Base-by-base conservation (phyloP, 352 stramenopile species). In the Phytopythium delawarense region DNA sequence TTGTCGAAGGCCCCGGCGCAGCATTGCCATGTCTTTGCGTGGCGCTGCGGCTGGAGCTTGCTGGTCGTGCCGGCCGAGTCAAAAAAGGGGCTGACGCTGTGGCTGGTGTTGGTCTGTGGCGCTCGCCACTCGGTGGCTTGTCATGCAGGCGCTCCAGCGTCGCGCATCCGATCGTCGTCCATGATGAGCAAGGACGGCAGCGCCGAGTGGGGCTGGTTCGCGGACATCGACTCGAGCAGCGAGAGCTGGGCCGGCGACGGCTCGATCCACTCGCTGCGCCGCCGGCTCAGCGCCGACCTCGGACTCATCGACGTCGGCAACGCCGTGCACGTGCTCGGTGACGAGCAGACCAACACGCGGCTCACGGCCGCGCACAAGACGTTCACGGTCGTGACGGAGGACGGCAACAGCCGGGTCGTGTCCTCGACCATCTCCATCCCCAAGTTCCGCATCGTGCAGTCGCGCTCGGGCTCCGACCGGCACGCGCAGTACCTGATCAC, bases 371-470 rank as follows among this genome's bases (percentile, higher is more conserved):
- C 84, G 2, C 84, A 94, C 75, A 95, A 95, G 70, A 94, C 87
- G 34, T 95, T 94, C 67, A 88, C 81, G 11, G 84, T 94, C 61
- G 58, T 69, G 34, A 60, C 37, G 32, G 74, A 80, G 49, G 84
- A 94, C 71, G 84, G 87, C 28, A 91, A 85, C 66, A 78, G 72
- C 59, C 91, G 88, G 44, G 87, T 95, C 20, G 83, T 91, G 20
- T 91, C 84, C 15, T 82, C 83, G 2, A 89, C 84, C 0, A 71
- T 95, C 12, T 87, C 87, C 39, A 95, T 95, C 57, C 87, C 84
- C 46, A 95, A 95, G 67, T 95, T 95, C 62, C 84, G 87, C 66
- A 95, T 95, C 40, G 87, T 95, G 42, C 87, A 95, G 71, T 88
- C 84, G 13, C 80, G 87, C 49, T 82, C 84, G 0, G 87, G 87